These are phyloP conservation scores for Cucurbitaria berberidis DNA, from an alignment of 2,329 filamentous ascomycete species.

Conservation along the genomic window DNA sequence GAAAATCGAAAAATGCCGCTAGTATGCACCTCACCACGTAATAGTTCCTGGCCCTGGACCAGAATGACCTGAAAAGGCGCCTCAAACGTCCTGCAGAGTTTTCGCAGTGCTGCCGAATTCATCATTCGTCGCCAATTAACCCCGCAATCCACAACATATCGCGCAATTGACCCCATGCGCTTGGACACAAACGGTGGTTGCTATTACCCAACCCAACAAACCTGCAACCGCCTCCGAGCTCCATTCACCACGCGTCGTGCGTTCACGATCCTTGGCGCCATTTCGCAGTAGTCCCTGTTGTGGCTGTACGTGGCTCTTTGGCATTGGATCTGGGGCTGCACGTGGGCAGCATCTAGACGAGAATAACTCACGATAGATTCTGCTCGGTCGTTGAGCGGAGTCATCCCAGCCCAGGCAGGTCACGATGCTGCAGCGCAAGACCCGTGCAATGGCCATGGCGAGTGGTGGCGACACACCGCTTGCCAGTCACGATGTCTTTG, in stretches of 20 bases:
- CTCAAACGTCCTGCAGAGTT: slow-evolving; percentile 29
- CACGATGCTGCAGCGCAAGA: slow-evolving; percentile 10
- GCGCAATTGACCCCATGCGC: slow-evolving; percentile 11
- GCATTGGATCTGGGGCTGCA: slow-evolving; percentile 33
- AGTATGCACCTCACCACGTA: slow-evolving; percentile 34
- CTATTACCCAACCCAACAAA: background rate
- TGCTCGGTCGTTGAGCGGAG: slow-evolving; percentile 3
- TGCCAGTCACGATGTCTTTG: slow-evolving; percentile 32
- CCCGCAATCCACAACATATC: slow-evolving; percentile 19
- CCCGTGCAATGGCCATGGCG: slow-evolving; percentile 11
- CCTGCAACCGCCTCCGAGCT: background rate
- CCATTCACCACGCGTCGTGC: slow-evolving; percentile 15
- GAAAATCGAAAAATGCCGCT: slow-evolving; percentile 18
- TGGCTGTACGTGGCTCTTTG: slow-evolving; percentile 35
- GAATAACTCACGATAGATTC: slow-evolving; percentile 12
- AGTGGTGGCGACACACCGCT: slow-evolving; percentile 33
- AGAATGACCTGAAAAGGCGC: slow-evolving; percentile 23
- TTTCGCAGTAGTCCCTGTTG: slow-evolving; percentile 12
- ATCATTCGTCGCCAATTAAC: slow-evolving; percentile 2
- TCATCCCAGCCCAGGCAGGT: slow-evolving; percentile 14
- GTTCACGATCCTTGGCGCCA: slow-evolving; percentile 40
- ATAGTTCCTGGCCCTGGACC: slow-evolving; percentile 27
- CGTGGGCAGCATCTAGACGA: slow-evolving; percentile 23
- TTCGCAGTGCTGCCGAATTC: slow-evolving; percentile 17
- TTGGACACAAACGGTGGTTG: background rate